Evolutionary conservation across 73 alveolate species (phyloP), one percentile per base, ranked within the genome.

Genomic region (Paramecium caudatum): DNA sequence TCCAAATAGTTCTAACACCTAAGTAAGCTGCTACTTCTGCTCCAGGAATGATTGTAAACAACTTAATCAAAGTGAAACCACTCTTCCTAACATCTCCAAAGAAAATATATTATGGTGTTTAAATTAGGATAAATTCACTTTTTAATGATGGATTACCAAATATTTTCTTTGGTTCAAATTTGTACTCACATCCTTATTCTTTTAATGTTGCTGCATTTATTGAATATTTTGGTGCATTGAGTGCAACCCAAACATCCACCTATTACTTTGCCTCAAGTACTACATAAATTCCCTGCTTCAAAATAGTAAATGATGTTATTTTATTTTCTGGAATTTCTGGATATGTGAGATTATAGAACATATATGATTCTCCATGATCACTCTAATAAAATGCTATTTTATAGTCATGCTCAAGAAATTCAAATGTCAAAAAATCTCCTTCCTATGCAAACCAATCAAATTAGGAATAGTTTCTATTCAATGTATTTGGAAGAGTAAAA

Each of bases 391-490:
- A 2, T 17, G 55, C 49, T 1, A 74, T 36, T 39, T 37, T 34
- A 74, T 74, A 74, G 21, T 37, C 69, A 37, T 37, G 13, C 9
- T 37, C 68, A 10, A 41, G 17, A 8, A 41, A 37, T 21, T 39
- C 36, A 4, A 74, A 15, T 12, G 88, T 74, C 9, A 74, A 41
- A 4, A 27, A 8, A 3, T 74, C 68, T 0, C 47, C 65, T 27
- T 74, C 43, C 43, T 23, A 34, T 74, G 65, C 62, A 43, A 39
- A 27, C 88, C 88, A 74, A 74, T 74, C 88, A 23, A 37, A 74
- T 74, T 37, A 19, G 1, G 88, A 37, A 12, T 19, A 39, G 43
- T 16, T 21, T 74, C 68, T 45, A 45, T 74, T 17, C 19, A 74
- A 41, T 19, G 12, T 1, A 17, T 21, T 23, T 41, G 88, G 62